Evolutionary conservation across 495 filamentous ascomycete genomes (phyloP).

Genomic region (Ascodesmis nigricans): DNA sequence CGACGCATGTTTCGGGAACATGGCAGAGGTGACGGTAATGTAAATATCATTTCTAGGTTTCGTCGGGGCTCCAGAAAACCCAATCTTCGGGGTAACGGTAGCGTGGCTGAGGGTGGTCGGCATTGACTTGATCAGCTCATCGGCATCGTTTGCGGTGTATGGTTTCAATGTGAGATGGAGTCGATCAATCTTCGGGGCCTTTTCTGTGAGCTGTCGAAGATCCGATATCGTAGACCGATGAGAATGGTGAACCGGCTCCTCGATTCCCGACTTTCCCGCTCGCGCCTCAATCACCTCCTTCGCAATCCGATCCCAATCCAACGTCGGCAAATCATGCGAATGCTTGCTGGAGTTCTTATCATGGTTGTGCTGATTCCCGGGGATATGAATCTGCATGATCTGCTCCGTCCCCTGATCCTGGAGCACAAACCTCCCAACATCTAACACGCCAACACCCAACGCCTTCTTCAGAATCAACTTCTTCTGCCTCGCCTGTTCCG

Average conservation of each 20-base stretch:
- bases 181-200: constrained; percentile 44
- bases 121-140: constrained; percentile 57
- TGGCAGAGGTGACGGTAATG: constrained; percentile 54
- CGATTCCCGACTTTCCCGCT: constrained; percentile 36
- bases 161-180: constrained; percentile 55
- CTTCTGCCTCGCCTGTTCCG: constrained; percentile 9
- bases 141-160: constrained; percentile 53
- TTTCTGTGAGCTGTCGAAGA: constrained; percentile 27
- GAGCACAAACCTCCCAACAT: constrained; percentile 52
- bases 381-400: constrained; percentile 57
- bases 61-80: constrained; percentile 83
- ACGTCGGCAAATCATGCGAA: too few relatives aligned
- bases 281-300: constrained; percentile 50
- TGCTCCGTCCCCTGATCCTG: constrained; percentile 58
- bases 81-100: constrained; percentile 60
- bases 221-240: constrained; percentile 7
- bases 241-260: constrained; percentile 7
- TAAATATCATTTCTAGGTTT: constrained; percentile 86
- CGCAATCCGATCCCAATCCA: constrained; percentile 60
- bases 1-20: constrained; percentile 51
- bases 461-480: constrained; percentile 14
- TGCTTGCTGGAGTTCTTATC: constrained; percentile 26
- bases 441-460: constrained; percentile 62
- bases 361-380: constrained; percentile 16
- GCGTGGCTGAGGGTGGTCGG: constrained; percentile 73